Evolutionary conservation across 495 filamentous ascomycete species (phyloP), one percentile per base, ranked within the genome.

Genomic region (Xylaria curta): DNA sequence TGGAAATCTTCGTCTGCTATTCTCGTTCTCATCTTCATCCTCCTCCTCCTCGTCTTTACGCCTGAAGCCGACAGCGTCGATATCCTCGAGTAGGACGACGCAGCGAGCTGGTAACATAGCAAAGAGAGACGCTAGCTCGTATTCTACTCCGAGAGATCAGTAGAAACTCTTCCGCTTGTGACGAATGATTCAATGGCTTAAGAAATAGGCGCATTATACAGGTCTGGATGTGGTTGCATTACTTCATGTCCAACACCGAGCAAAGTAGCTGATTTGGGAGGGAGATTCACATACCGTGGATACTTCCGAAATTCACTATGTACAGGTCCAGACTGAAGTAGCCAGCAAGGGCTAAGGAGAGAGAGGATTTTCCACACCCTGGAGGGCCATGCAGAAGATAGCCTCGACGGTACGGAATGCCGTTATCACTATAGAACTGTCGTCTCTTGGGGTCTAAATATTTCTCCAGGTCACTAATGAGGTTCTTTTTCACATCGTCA

Each of bases 381-480:
- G 93, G 93, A 21, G 93, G 92, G 33, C 93, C 93, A 65, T 91
- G 93, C 13, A 96, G 84, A 76, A 96, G 92, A 51, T 93, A 93
- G 72, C 93, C 93, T 62, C 93, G 89, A 49, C 93, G 92, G 38
- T 90, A 90, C 0, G 88, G 87, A 40, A 90, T 85, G 7, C 87
- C 87, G 26, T 86, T 81, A 58, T 86, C 84, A 2, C 87, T 84
- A 71, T 93, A 93, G 90, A 91, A 94, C 19, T 85, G 76, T 10
- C 86, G 79, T 12, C 89, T 92, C 5, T 82, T 75, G 0, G 91
- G 91, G 64, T 92, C 88, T 7, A 94, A 81, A 76, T 93, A 95
- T 69, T 93, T 91, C 74, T 91, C 90, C 74, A 94, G 89, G 75
- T 95, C 93, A 15, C 81, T 76, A 15, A 94, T 78, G 38, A 94